Evolutionary conservation across 441 rosid genomes (phyloP), one percentile per base, ranked within the genome.

Genomic region (Erodium trifolium): DNA sequence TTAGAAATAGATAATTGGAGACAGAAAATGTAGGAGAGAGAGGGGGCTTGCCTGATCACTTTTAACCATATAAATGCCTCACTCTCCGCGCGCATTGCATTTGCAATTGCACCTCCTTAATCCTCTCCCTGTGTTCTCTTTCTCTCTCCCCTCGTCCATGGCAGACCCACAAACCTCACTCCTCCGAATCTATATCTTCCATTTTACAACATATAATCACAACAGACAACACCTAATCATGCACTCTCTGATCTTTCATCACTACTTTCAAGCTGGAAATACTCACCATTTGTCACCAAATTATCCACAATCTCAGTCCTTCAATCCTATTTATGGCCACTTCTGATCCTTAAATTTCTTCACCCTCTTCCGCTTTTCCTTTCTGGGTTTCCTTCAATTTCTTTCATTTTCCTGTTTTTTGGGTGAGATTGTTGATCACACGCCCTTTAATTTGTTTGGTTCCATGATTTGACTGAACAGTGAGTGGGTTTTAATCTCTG

Each of bases 31-130:
- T 5, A 34, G 37, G 37, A 34, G 37, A 34, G 37, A 31, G 35
- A 31, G n/a, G n/a, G 37, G 37, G 37, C 37, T 34, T 34, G 37
- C 5, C 37, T 34, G 37, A 34, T 41, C 9, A 41, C 47, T 41
- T 55, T 55, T 55, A 7, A 16, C 62, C 62, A 55, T 55, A 55
- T 55, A 55, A 55, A 55, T 16, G 8, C 62, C 62, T 55, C 62
- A 16, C 62, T 55, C 62, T 55, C 62, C 23, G 62, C 62, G 23
- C 62, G 27, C 23, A 55, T 55, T 55, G 62, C 62, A 55, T 7
- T 23, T 23, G 27, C 27, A 23, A 23, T 23, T 23, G 27, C 27
- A 23, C 27, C 62, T 55, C 62, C 62, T 55, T 55, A 16, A 4
- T 55, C 16, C 19, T 55, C 62, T 55, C 62, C 16, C 16, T 34